These are phyloP conservation scores for Rehmannia glutinosa DNA, from an alignment of 257 asterid genomes.

Conservation along the genomic window DNA sequence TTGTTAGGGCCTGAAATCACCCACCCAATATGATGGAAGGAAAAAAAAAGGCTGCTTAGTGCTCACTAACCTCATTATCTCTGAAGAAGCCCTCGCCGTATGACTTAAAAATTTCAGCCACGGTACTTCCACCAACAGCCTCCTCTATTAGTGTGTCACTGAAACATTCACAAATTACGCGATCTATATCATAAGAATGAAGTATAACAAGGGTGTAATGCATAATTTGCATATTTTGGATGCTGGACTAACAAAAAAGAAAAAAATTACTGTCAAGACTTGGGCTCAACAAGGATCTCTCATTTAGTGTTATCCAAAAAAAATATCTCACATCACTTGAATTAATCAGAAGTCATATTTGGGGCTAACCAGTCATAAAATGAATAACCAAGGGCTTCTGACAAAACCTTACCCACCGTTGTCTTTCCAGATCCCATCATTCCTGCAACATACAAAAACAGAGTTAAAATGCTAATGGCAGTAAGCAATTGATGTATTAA, in stretches of 20 bases:
- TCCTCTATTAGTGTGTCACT: conserved; percentile 75
- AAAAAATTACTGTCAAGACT: background rate
- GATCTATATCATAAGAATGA: background rate
- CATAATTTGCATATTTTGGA: background rate
- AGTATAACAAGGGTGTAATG: background rate
- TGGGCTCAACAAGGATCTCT: background rate
- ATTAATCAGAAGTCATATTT: conserved; percentile 14
- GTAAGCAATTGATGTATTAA: background rate
- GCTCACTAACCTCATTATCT: conserved; percentile 62
- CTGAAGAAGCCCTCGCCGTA: conserved; percentile 76
- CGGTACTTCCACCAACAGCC: conserved; percentile 59
- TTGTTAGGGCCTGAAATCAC: background rate
- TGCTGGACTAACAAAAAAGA: too few relatives aligned
- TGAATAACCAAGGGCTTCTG: conserved; percentile 77
- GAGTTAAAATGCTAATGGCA: conserved; percentile 4
- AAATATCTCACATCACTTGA: background rate
- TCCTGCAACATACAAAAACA: conserved; percentile 39
- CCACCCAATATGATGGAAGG: background rate
- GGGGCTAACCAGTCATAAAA: conserved; percentile 78
- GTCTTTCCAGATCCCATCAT: conserved; percentile 99
- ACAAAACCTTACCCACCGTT: conserved; percentile 79
- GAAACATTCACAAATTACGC: conserved; percentile 26
- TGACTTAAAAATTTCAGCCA: conserved; percentile 69
- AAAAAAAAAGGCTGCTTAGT: background rate
- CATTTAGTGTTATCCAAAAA: too few relatives aligned